These are phyloP conservation scores for Astrephomene gubernaculifera DNA, from an alignment of 139 green algal species.

Conservation along the genomic window DNA sequence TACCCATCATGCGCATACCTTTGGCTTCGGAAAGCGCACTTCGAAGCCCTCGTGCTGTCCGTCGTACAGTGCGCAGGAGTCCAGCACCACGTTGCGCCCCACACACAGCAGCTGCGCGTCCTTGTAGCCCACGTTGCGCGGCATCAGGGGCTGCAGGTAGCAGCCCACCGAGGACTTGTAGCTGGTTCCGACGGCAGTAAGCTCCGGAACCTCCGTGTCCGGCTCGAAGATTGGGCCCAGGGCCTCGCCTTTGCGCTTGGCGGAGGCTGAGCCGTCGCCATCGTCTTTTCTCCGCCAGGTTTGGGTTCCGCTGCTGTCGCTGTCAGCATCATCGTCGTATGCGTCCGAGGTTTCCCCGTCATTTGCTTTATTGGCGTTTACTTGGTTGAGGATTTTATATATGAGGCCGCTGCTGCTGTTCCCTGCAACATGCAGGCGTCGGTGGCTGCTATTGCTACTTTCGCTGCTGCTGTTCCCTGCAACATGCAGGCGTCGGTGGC, in stretches of 20 bases:
- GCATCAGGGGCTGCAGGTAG: constrained; percentile 38
- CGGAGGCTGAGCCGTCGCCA: not conserved
- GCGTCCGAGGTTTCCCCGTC: constrained; percentile 4
- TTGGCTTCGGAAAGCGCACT: constrained; percentile 39
- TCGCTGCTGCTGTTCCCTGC: not conserved
- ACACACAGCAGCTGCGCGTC: constrained; percentile 41
- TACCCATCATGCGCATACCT: too few species aligned
- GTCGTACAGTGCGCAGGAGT: constrained; percentile 33
- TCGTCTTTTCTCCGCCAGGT: not conserved
- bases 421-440: not conserved
- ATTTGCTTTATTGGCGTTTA: not conserved
- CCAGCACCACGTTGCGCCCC: constrained; percentile 44
- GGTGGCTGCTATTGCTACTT: too few species aligned
- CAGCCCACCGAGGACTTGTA: constrained; percentile 23
- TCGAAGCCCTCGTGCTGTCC: constrained; percentile 22
- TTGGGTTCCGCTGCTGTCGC: not conserved
- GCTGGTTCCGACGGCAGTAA: not conserved
- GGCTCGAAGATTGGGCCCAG: not conserved
- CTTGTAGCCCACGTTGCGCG: constrained; percentile 43
- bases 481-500: not conserved
- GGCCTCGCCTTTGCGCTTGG: not conserved
- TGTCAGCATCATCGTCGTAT: constrained; percentile 21
- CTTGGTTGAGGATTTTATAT: constrained; percentile 22
- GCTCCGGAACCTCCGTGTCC: constrained; percentile 3
- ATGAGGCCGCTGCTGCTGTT: constrained; percentile 24